Evolutionary conservation across 2,329 filamentous ascomycete genomes (phyloP), one percentile per base, ranked within the genome.

Genomic region (Penicillium sp.): DNA sequence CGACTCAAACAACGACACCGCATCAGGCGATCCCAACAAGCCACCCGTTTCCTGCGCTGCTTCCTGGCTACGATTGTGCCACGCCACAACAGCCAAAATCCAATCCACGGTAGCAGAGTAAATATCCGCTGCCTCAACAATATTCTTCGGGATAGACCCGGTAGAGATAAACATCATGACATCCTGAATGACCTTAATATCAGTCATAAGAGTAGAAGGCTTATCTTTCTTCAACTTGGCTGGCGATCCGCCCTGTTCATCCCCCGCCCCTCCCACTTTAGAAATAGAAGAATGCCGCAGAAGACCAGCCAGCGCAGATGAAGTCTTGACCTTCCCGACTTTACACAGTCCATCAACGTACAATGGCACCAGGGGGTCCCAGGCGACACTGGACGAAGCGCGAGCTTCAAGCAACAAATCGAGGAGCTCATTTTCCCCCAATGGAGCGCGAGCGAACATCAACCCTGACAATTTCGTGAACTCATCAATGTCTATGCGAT

Each of bases 171-270:
- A 64, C 28, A 71, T 61, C 61, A 72, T 71, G 18, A 66, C 58
- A 62, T 73, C 69, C 47, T 73, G 70, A 29, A 73, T 64, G 48
- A 73, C 64, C 39, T 67, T 65, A 34, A 69, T 72, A 57, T 73
- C 71, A 0, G 68, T 72, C 69, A 73, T 72, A 2, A 74, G 54
- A 0, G 70, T 73, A 13, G 64, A 64, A 27, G 49, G 55, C 14
- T 55, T 59, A 2, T 38, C 29, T 10, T 55, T 45, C 27, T 36
- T 43, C 6, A 16, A 10, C 16, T 45, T 45, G 10, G 34, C 11
- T 2, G 16, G 16, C 5, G 42, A 45, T 16, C 13, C 22, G 8
- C 7, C 10, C 16, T 16, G 42, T 16, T 18, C 22, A 6, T 4
- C 14, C 18, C 29, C 25, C 57, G 13, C 29, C 25, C 29, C 43